A percentile compares a stretch with the other conserved stretches of the same genome.
phyloP scores from a whole-genome alignment of 2,329 filamentous ascomycete species.

The Ophiostoma tasmaniense region DNA sequence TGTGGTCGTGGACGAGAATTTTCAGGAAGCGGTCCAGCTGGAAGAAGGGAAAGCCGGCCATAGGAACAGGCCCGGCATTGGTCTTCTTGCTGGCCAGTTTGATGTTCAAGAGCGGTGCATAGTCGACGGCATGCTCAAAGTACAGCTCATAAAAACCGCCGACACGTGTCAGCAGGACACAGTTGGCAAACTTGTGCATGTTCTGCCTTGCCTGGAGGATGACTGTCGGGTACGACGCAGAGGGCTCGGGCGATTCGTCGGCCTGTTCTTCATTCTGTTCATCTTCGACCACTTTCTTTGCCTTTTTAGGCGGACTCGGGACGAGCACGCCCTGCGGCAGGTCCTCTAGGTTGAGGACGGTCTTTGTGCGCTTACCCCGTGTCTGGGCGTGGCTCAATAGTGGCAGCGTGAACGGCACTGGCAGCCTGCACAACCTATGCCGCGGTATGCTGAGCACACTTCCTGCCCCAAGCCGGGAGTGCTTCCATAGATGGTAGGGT shows the following conservation, averaged over 20 bases:
- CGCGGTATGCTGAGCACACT: background rate
- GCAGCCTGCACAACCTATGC: background rate
- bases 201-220: constrained; percentile 79
- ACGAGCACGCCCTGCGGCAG: constrained; percentile 46
- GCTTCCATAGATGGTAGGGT: background rate
- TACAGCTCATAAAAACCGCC: constrained; percentile 98
- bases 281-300: background rate
- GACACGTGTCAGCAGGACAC: constrained; percentile 82
- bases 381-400: background rate
- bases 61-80: constrained; percentile 69
- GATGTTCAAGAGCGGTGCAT: constrained; percentile 75
- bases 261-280: background rate
- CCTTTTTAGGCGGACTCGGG: background rate
- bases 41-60: constrained; percentile 92
- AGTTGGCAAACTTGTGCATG: constrained; percentile 84
- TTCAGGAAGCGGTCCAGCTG: constrained; percentile 92
- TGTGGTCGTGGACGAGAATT: constrained; percentile 80
- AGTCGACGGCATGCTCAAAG: constrained; percentile 88
- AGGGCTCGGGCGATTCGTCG: background rate
- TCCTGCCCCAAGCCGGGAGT: background rate
- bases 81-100: constrained; percentile 78
- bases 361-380: constrained; percentile 32
- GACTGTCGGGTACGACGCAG: constrained; percentile 68
- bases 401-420: background rate
- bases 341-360: constrained; percentile 46